Percentiles rank a stretch among this genome's conserved stretches.
Evolutionary conservation across 257 asterid genomes (phyloP).

Genomic region (Solanum tarapatanum): DNA sequence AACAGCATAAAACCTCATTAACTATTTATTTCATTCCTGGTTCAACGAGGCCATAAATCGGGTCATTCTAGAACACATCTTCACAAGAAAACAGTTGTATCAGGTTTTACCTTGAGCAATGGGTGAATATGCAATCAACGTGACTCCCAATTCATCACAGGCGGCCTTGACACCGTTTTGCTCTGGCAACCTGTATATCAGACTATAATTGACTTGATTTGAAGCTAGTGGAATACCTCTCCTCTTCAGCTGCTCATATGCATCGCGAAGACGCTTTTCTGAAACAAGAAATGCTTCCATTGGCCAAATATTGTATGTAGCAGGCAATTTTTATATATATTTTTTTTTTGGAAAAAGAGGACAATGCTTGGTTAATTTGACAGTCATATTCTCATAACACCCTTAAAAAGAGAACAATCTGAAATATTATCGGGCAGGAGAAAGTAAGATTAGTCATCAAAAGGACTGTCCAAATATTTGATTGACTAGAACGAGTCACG

Average conservation of each 20-base stretch:
- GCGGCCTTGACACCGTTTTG: conserved; percentile 85
- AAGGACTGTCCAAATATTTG: background rate
- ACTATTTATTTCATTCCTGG: background rate
- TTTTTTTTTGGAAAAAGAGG: background rate
- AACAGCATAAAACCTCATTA: background rate
- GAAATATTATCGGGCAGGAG: background rate
- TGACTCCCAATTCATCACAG: conserved; percentile 82
- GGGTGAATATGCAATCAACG: conserved; percentile 83
- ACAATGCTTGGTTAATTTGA: background rate
- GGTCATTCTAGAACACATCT: background rate
- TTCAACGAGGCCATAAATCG: background rate
- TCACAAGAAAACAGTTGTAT: background rate
- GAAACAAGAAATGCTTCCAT: conserved; percentile 11
- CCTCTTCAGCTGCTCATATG: conserved; percentile 60
- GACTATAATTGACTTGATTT: conserved; percentile 93
- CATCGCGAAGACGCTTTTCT: conserved; percentile 81
- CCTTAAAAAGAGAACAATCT: background rate
- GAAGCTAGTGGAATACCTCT: conserved; percentile 90
- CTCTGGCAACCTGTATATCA: conserved; percentile 76
- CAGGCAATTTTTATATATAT: background rate
- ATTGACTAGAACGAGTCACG: background rate
- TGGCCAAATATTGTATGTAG: background rate
- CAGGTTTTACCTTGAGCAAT: conserved; percentile 72
- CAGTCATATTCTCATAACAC: background rate
- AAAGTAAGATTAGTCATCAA: background rate